These are phyloP conservation scores for Lachnellula cervina DNA, from an alignment of 2,329 filamentous ascomycete species.

Conservation along the genomic window DNA sequence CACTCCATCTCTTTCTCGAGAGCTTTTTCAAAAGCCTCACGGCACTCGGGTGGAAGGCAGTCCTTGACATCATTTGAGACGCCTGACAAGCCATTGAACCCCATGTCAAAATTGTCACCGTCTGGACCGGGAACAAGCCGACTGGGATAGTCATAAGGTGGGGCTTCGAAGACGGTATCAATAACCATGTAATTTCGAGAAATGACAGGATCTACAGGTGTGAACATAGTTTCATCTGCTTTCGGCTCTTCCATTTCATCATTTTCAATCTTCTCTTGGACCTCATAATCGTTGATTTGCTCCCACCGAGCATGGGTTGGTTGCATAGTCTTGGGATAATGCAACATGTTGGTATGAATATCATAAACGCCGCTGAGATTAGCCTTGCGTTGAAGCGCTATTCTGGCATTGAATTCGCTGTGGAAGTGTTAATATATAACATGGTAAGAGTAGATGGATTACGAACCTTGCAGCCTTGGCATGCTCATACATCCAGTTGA, in stretches of 20 bases:
- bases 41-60: slow-evolving; percentile 65
- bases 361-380: slow-evolving; percentile 82
- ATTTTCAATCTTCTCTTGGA: slow-evolving; percentile 11
- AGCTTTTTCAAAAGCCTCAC: slow-evolving; percentile 66
- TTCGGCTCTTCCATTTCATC: slow-evolving; percentile 11
- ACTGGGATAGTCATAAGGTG: slow-evolving; percentile 40
- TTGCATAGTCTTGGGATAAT: slow-evolving; percentile 83
- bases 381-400: slow-evolving; percentile 58
- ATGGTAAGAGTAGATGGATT: neutral
- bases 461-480: slow-evolving; percentile 81
- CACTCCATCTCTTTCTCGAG: slow-evolving; percentile 62
- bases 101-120: slow-evolving; percentile 43
- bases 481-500: slow-evolving; percentile 96
- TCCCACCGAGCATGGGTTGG: slow-evolving; percentile 83
- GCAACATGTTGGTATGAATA: slow-evolving; percentile 87
- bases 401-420: slow-evolving; percentile 78
- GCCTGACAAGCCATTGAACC: slow-evolving; percentile 53
- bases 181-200: slow-evolving; percentile 59
- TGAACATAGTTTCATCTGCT: slow-evolving; percentile 40
- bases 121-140: slow-evolving; percentile 56
- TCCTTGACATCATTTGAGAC: slow-evolving; percentile 61
- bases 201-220: slow-evolving; percentile 50
- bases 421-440: slow-evolving; percentile 8
- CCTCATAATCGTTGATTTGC: slow-evolving; percentile 49
- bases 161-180: slow-evolving; percentile 55